Evolutionary conservation across 129 eudicot genomes (phyloP).

Genomic region (Cynara cardunculus): DNA sequence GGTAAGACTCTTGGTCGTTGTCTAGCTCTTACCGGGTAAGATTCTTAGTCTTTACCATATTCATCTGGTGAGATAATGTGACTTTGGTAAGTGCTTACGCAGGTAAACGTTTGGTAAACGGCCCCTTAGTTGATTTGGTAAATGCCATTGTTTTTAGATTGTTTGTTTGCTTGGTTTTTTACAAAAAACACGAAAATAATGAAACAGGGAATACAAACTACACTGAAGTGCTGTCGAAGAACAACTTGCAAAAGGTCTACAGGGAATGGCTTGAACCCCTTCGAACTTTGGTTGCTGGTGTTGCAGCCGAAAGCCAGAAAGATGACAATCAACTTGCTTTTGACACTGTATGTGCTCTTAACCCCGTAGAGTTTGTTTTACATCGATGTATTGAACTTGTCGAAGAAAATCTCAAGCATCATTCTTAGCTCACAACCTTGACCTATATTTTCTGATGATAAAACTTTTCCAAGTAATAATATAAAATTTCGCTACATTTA

Average conservation of each 20-base stretch:
- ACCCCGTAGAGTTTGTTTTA: slow-evolving; percentile 81
- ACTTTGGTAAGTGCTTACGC: too few relatives aligned
- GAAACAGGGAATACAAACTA: slow-evolving; percentile 74
- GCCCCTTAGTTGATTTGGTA: too few relatives aligned
- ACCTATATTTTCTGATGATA: background rate
- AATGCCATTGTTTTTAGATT: background rate
- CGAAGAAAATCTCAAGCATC: slow-evolving; percentile 61
- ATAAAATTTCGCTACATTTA: background rate
- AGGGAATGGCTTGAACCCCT: slow-evolving; percentile 85
- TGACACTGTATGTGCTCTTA: slow-evolving; percentile 55
- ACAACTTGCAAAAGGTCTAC: slow-evolving; percentile 57
- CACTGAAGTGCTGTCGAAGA: slow-evolving; percentile 61
- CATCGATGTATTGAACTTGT: slow-evolving; percentile 88
- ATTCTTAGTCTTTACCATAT: too few relatives aligned
- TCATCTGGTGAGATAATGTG: too few relatives aligned
- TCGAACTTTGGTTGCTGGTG: slow-evolving; percentile 46
- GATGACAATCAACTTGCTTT: slow-evolving; percentile 29
- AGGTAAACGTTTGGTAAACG: too few relatives aligned
- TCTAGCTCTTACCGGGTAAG: too few relatives aligned
- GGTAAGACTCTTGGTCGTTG: too few relatives aligned
- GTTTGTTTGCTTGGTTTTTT: background rate
- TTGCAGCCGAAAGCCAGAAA: slow-evolving; percentile 44
- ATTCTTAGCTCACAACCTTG: background rate
- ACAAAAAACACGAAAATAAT: background rate
- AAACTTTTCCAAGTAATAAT: background rate